Evolutionary conservation across 2,329 filamentous ascomycete genomes (phyloP).

Genomic region (Simplicillium sp.): DNA sequence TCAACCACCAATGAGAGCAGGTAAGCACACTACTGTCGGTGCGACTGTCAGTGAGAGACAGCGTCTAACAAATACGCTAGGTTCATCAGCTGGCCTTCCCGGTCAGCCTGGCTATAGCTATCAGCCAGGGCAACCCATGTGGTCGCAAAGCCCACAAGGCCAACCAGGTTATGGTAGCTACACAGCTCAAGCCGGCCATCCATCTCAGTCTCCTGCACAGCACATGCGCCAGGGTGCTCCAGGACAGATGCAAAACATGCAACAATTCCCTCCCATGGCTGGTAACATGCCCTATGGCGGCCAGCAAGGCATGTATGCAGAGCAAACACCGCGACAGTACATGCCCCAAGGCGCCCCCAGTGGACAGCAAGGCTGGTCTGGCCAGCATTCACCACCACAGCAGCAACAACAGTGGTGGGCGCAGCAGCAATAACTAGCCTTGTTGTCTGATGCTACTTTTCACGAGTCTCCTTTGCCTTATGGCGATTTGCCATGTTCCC

Average conservation of each 20-base stretch:
- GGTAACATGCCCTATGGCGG: slow-evolving; percentile 44
- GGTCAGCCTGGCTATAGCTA: slow-evolving; percentile 53
- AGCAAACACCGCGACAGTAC: slow-evolving; percentile 57
- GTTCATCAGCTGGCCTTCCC: slow-evolving; percentile 42
- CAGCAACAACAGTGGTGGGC: slow-evolving; percentile 42
- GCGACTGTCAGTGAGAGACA: slow-evolving; percentile 53
- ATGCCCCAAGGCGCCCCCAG: slow-evolving; percentile 53
- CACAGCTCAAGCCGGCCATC: slow-evolving; percentile 38
- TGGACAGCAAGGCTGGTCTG: slow-evolving; percentile 42
- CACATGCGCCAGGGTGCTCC: slow-evolving; percentile 47
- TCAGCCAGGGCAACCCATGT: slow-evolving; percentile 48
- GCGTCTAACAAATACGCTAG: slow-evolving; percentile 53
- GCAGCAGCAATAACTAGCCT: slow-evolving; percentile 32
- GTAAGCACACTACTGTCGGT: slow-evolving; percentile 41
- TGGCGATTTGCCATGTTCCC: no score
- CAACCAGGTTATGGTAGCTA: slow-evolving; percentile 37
- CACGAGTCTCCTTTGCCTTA: background rate
- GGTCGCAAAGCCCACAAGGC: slow-evolving; percentile 50
- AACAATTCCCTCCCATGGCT: slow-evolving; percentile 53
- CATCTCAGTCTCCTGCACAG: slow-evolving; percentile 46
- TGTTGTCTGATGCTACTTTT: background rate
- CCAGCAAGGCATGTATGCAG: slow-evolving; percentile 49
- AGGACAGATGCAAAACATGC: slow-evolving; percentile 47
- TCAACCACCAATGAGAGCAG: slow-evolving; percentile 58
- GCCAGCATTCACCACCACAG: slow-evolving; percentile 50